Conservation (phyloP, 2,329 filamentous ascomycete genomes). For the Apiospora arundinis region DNA sequence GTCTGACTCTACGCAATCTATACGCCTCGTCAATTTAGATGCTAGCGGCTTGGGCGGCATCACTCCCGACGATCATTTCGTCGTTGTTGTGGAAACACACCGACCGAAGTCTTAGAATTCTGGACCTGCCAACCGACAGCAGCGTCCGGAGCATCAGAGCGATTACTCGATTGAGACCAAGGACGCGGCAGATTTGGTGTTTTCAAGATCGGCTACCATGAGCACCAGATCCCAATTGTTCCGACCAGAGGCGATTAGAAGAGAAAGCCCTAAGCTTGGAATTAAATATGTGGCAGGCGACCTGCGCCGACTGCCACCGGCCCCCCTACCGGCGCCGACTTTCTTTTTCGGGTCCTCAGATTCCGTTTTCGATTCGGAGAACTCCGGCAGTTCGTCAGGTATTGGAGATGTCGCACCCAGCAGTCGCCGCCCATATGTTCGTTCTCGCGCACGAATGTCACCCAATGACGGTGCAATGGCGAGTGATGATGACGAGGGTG, state of each 20-base stretch:
- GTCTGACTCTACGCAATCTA: conserved; percentile 49
- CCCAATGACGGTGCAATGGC: neutral
- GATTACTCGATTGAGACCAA: conserved; percentile 14
- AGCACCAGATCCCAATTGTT: conserved; percentile 46
- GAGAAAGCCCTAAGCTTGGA: conserved; percentile 35
- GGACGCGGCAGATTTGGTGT: conserved; percentile 48
- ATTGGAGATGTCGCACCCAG: conserved; percentile 25
- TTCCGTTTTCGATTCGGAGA: conserved; percentile 35
- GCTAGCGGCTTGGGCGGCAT: conserved; percentile 66
- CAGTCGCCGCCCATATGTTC: neutral
- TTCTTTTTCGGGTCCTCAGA: conserved; percentile 56
- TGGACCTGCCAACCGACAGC: conserved; percentile 21
- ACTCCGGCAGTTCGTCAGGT: conserved; percentile 27
- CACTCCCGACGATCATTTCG: conserved; percentile 69
- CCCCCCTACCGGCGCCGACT: conserved; percentile 57
- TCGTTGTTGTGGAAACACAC: conserved; percentile 59
- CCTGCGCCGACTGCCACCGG: conserved; percentile 52
- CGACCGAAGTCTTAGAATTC: conserved; percentile 41
- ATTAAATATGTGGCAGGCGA: conserved; percentile 54
- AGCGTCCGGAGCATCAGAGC: no score
- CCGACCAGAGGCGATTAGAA: neutral
- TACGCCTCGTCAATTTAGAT: conserved; percentile 50
- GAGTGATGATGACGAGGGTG: neutral
- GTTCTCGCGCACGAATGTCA: neutral
- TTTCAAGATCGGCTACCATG: conserved; percentile 49